phyloP scores from a whole-genome alignment of 164 flowering plant species.

The Aristolochia contorta region DNA sequence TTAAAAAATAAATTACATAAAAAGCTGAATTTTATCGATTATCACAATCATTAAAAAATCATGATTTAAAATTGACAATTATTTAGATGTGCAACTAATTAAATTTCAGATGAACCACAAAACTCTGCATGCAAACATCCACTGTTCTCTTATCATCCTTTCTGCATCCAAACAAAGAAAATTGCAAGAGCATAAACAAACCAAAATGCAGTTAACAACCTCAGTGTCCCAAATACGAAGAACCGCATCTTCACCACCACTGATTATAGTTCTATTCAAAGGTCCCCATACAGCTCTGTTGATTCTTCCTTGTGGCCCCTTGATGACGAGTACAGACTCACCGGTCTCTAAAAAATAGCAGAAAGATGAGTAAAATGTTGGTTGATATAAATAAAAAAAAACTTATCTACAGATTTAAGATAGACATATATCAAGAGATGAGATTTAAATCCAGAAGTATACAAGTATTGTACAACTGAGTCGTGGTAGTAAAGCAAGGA shows the following conservation, averaged over 20 bases:
- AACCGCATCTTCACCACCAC: conserved; percentile 87
- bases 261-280: conserved; percentile 66
- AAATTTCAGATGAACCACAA: too few species aligned
- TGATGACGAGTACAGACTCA: conserved; percentile 62
- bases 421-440: background rate
- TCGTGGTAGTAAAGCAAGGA: too few species aligned
- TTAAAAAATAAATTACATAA: too few species aligned
- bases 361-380: background rate
- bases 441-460: too few species aligned
- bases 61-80: too few species aligned
- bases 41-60: too few species aligned
- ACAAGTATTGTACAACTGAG: too few species aligned
- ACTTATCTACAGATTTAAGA: background rate
- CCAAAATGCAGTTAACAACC: conserved; percentile 23
- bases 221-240: conserved; percentile 93
- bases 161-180: background rate
- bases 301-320: conserved; percentile 78
- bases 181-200: background rate
- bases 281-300: conserved; percentile 97
- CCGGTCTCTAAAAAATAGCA: conserved; percentile 43
- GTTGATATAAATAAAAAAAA: background rate
- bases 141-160: background rate
- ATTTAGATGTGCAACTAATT: too few species aligned
- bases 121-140: background rate
- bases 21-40: too few species aligned